phyloP scores from a whole-genome alignment of 345 rosid genomes.

The Cardamine resedifolia region DNA sequence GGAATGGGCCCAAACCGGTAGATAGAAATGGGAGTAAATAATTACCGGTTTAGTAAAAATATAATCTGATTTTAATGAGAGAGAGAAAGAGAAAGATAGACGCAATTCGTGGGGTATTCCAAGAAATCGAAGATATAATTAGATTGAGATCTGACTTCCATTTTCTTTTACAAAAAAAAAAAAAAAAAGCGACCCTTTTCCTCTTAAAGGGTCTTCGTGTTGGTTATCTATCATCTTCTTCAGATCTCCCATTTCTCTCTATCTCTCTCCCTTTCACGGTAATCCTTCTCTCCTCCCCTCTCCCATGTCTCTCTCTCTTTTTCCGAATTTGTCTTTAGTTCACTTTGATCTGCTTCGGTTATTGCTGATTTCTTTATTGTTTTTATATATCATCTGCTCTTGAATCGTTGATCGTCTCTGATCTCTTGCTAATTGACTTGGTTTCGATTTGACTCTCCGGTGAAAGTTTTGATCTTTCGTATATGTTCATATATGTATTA shows the following conservation, averaged over 20 bases:
- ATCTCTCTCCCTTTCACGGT: constrained; percentile 30
- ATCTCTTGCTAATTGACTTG: constrained; percentile 14
- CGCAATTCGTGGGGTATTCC: constrained; percentile 2
- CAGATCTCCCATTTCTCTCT: constrained; percentile 36
- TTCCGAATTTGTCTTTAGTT: background rate
- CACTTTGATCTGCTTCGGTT: background rate
- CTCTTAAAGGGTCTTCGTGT: constrained; percentile 30
- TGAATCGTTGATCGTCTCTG: constrained; percentile 14
- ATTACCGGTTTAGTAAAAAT: constrained; percentile 5
- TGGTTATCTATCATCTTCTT: constrained; percentile 11
- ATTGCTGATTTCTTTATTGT: background rate
- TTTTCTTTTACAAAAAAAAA: background rate
- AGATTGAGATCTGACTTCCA: constrained; percentile 36
- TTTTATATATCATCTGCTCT: background rate
- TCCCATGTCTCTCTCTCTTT: background rate
- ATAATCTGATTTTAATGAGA: constrained; percentile 12
- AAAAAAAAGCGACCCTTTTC: constrained; percentile 19
- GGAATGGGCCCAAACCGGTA: background rate
- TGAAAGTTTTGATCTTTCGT: constrained; percentile 19
- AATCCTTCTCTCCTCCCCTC: background rate
- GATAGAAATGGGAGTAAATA: background rate
- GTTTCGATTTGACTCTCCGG: constrained; percentile 10
- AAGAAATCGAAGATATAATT: constrained; percentile 23
- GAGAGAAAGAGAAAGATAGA: constrained; percentile 10
- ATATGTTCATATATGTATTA: background rate